Percentiles rank a stretch among this genome's conserved stretches.
Evolutionary conservation across 1,139 yeast species (phyloP).

Genomic region (Maudiozyma humilis): DNA sequence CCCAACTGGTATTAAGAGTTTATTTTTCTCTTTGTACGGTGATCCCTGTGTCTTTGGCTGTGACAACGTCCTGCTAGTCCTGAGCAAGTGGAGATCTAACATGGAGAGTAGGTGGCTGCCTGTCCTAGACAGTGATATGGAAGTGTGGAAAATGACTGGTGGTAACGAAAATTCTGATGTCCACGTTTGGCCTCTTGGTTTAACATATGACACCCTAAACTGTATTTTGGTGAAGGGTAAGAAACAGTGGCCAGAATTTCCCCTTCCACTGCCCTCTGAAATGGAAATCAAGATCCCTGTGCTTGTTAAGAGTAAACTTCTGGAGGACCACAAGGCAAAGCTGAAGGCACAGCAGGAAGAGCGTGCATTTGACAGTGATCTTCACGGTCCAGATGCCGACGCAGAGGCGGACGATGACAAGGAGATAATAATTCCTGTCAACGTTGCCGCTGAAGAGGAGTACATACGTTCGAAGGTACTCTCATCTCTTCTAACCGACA

Average conservation of each 20-base stretch:
- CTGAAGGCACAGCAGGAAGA: constrained; percentile 24
- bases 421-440: constrained; percentile 26
- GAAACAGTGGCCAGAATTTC: constrained; percentile 47
- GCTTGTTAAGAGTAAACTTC: constrained; percentile 24
- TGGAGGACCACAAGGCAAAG: constrained; percentile 26
- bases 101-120: constrained; percentile 85
- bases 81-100: constrained; percentile 71
- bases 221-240: constrained; percentile 68
- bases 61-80: constrained; percentile 60
- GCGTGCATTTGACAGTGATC: constrained; percentile 25
- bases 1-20: constrained; percentile 43
- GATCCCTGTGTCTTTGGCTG: constrained; percentile 84
- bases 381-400: constrained; percentile 34
- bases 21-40: constrained; percentile 75
- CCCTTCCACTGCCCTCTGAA: constrained; percentile 78
- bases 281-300: constrained; percentile 63
- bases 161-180: constrained; percentile 49
- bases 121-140: constrained; percentile 52
- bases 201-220: constrained; percentile 53
- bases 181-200: constrained; percentile 82
- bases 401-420: constrained; percentile 35
- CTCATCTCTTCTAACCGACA: constrained; percentile 33
- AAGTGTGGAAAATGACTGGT: constrained; percentile 42
- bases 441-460: constrained; percentile 36
- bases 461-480: constrained; percentile 34